Base-by-base conservation (phyloP, 2,329 filamentous ascomycete genomes). In the Fusarium floridanum region DNA sequence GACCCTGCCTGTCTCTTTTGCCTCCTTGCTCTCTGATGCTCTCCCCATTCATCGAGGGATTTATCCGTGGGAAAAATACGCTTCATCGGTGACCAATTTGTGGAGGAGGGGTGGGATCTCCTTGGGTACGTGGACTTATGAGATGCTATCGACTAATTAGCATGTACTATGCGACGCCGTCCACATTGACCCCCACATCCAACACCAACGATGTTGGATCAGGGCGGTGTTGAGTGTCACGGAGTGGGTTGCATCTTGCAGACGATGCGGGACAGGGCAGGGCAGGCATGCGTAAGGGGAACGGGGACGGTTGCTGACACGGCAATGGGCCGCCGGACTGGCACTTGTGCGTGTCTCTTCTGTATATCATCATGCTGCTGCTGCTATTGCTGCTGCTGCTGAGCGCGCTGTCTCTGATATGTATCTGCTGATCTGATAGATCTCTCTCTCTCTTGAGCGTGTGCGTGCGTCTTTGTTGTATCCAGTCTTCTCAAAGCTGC, bases 161-260 rank as follows among this genome's bases (percentile, higher is more conserved):
- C 55, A 43, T 69, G 53, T 66, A 65, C 66, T 69, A 53, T 56
- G 71, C 56, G 56, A 68, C 64, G 27, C 57, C 56, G 61, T 64
- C 62, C 39, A 61, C 37, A 57, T 12, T 39, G 53, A 69, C 65
- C 61, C 71, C 68, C 68, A 55, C 65, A 63, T 61, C 50, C 45
- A 72, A 66, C 59, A 72, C 65, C 61, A 70, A 32, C 41, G 14
- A 39, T 60, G 37, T 50, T 64, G 67, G 63, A 71, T 50, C 27
- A 36, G 48, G 45, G 64, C 20, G 32, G 66, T 41, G 43, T 29
- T 36, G 48, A 37, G 66, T 56, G 43, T 41, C 48, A 59, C 66
- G 43, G 48, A 65, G 59, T 71, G 71, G 70, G 66, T 29, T 73
- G 53, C 67, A 61, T 43, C 55, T 37, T 50, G 68, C 24, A 36